A percentile compares a stretch with the other conserved stretches of the same genome.
Conservation (phyloP, 164 flowering plant species). For the Kingdonia uniflora region DNA sequence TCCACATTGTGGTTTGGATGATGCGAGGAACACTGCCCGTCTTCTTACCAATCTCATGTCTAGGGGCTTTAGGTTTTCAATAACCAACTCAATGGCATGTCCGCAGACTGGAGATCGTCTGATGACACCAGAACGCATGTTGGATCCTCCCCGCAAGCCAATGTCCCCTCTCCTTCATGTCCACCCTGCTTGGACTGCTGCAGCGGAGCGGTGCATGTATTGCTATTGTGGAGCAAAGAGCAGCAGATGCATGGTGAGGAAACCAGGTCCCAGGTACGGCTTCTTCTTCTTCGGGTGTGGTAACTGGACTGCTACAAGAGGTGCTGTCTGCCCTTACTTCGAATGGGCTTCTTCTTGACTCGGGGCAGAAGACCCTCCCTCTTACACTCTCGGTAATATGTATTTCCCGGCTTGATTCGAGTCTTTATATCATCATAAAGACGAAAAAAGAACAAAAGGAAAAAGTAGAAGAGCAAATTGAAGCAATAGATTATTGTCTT, state of each 20-base stretch:
- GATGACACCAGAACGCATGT: conserved; percentile 28
- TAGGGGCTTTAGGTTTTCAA: conserved; percentile 64
- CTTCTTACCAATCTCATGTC: conserved; percentile 65
- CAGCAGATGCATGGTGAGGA: conserved; percentile 44
- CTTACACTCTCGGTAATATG: too few relatives aligned
- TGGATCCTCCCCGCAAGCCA: conserved; percentile 16
- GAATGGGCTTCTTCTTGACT: conserved; percentile 62
- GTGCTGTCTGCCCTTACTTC: conserved; percentile 64
- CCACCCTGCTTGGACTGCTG: conserved; percentile 21
- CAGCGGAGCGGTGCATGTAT: conserved; percentile 19
- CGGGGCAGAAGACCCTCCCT: not conserved
- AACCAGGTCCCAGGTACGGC: conserved; percentile 82
- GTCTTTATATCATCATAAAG: too few relatives aligned
- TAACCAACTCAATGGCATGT: conserved; percentile 65
- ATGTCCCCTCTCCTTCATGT: conserved; percentile 28
- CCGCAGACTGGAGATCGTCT: conserved; percentile 33
- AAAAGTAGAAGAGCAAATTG: too few relatives aligned
- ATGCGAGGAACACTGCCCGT: conserved; percentile 92
- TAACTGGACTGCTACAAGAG: conserved; percentile 68
- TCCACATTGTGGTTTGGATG: conserved; percentile 95
- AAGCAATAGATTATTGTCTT: too few relatives aligned
- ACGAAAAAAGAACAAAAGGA: too few relatives aligned
- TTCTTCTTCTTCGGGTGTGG: conserved; percentile 88
- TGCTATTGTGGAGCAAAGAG: conserved; percentile 80
- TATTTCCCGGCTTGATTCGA: too few relatives aligned